These are phyloP conservation scores for Circinella minor DNA, from an alignment of 371 early-diverging fungal genomes.

Conservation along the genomic window DNA sequence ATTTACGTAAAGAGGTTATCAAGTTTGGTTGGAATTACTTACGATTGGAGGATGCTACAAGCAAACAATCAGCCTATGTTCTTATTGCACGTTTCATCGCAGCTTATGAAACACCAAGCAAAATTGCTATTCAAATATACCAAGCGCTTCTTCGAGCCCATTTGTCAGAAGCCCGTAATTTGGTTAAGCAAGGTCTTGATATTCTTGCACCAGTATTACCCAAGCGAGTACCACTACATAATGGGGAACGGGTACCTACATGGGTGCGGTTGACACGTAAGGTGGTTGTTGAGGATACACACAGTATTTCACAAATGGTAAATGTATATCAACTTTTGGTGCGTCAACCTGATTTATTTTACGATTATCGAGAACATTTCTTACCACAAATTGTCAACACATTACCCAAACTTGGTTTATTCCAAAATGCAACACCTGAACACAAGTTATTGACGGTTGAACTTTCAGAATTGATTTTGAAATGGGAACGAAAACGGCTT, in stretches of 20 bases:
- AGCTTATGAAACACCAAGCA: constrained; percentile 91
- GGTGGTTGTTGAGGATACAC: constrained; percentile 90
- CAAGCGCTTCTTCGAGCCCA: constrained; percentile 88
- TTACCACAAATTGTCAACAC: constrained; percentile 87
- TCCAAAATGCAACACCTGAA: constrained; percentile 86
- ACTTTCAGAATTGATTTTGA: constrained; percentile 85
- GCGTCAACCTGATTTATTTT: constrained; percentile 88
- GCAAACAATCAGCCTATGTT: constrained; percentile 95
- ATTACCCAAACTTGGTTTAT: constrained; percentile 83
- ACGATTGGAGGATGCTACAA: constrained; percentile 89
- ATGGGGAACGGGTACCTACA: constrained; percentile 67
- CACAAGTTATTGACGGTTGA: constrained; percentile 88
- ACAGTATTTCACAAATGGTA: constrained; percentile 85
- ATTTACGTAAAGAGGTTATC: constrained; percentile 90
- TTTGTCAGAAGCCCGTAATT: constrained; percentile 78
- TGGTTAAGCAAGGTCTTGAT: constrained; percentile 95
- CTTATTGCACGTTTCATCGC: constrained; percentile 89
- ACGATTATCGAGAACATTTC: constrained; percentile 86
- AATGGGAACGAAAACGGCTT: constrained; percentile 80
- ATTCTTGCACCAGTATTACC: constrained; percentile 91
- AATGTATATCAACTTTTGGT: constrained; percentile 92
- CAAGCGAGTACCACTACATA: constrained; percentile 66
- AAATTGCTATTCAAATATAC: constrained; percentile 90
- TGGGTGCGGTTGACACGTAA: constrained; percentile 91
- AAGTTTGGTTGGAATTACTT: constrained; percentile 94